Conservation (phyloP, 2,329 filamentous ascomycete genomes). For the Ramularia collo-cygni region DNA sequence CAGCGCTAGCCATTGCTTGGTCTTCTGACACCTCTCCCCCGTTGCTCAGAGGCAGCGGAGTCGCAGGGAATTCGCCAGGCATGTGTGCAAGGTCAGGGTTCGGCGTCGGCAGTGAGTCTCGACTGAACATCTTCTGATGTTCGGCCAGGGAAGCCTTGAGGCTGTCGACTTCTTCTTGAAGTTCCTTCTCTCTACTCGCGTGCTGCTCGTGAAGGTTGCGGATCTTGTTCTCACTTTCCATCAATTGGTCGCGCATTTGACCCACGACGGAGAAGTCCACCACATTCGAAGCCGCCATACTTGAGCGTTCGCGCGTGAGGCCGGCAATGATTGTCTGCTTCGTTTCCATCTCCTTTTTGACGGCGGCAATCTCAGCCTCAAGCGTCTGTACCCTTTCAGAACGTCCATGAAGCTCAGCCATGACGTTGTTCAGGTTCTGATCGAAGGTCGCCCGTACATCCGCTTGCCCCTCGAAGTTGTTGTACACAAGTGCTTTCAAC, state of each 20-base stretch:
- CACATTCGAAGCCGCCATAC: slow-evolving; percentile 63
- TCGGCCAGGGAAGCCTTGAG: slow-evolving; percentile 52
- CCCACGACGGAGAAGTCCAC: slow-evolving; percentile 89
- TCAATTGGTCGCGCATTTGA: slow-evolving; percentile 77
- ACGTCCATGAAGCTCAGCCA: slow-evolving; percentile 81
- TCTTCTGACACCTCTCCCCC: slow-evolving; percentile 23
- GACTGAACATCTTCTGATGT: slow-evolving; percentile 17
- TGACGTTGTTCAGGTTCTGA: slow-evolving; percentile 79
- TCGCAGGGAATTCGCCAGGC: slow-evolving; percentile 34
- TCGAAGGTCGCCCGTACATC: slow-evolving; percentile 91
- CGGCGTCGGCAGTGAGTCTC: slow-evolving; percentile 18
- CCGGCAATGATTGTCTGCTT: slow-evolving; percentile 96
- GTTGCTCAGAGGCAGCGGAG: slow-evolving; percentile 25
- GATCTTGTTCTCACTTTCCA: slow-evolving; percentile 76
- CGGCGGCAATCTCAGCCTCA: slow-evolving; percentile 72
- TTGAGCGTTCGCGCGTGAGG: slow-evolving; percentile 84
- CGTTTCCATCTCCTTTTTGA: slow-evolving; percentile 92
- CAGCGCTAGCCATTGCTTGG: slow-evolving; percentile 19
- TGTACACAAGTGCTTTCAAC: slow-evolving; percentile 77
- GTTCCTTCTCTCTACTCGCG: slow-evolving; percentile 64
- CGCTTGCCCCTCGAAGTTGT: slow-evolving; percentile 74
- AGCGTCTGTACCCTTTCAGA: slow-evolving; percentile 87
- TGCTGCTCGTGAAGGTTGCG: slow-evolving; percentile 66
- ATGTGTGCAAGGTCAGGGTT: slow-evolving; percentile 23
- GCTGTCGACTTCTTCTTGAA: slow-evolving; percentile 62